phyloP scores from a whole-genome alignment of 768 basidiomycete species.

The Suillus americanus region DNA sequence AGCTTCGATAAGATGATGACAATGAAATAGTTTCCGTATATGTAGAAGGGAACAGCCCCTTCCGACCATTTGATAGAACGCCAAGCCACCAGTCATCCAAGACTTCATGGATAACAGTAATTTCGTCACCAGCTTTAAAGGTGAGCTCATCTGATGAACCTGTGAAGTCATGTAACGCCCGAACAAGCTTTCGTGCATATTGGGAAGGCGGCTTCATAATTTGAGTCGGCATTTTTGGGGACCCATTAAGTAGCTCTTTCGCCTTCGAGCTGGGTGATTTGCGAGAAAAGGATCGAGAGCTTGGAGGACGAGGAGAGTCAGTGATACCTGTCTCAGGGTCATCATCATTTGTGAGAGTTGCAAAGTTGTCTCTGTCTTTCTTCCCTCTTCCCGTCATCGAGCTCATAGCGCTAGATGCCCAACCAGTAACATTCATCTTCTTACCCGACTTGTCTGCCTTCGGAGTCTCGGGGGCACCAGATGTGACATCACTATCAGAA shows the following conservation, averaged over 20 bases:
- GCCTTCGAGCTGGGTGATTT: slow-evolving; percentile 29
- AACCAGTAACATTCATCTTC: slow-evolving; percentile 39
- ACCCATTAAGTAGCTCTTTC: slow-evolving; percentile 23
- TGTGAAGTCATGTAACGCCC: slow-evolving; percentile 73
- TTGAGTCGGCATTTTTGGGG: slow-evolving; percentile 30
- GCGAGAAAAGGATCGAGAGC: slow-evolving; percentile 32
- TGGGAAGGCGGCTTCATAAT: slow-evolving; percentile 53
- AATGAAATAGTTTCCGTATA: slow-evolving; percentile 54
- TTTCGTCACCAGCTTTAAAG: slow-evolving; percentile 73
- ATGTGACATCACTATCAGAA: slow-evolving; percentile 52
- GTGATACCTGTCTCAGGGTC: slow-evolving; percentile 19
- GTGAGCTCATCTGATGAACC: slow-evolving; percentile 78
- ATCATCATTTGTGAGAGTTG: slow-evolving; percentile 48
- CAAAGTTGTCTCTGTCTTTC: slow-evolving; percentile 63
- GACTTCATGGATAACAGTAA: slow-evolving; percentile 76
- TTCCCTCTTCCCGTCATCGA: slow-evolving; percentile 56
- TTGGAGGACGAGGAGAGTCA: slow-evolving; percentile 34
- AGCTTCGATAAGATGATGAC: slow-evolving; percentile 16
- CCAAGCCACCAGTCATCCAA: slow-evolving; percentile 94
- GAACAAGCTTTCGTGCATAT: slow-evolving; percentile 54
- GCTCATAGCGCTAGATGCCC: slow-evolving; percentile 67
- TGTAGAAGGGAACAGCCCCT: slow-evolving; percentile 79
- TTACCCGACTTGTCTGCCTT: slow-evolving; percentile 39
- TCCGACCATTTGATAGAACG: slow-evolving; percentile 57
- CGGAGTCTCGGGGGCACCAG: slow-evolving; percentile 35